These are phyloP conservation scores for Talaromyces sp. DNA, from an alignment of 2,329 filamentous ascomycete genomes.

Conservation along the genomic window DNA sequence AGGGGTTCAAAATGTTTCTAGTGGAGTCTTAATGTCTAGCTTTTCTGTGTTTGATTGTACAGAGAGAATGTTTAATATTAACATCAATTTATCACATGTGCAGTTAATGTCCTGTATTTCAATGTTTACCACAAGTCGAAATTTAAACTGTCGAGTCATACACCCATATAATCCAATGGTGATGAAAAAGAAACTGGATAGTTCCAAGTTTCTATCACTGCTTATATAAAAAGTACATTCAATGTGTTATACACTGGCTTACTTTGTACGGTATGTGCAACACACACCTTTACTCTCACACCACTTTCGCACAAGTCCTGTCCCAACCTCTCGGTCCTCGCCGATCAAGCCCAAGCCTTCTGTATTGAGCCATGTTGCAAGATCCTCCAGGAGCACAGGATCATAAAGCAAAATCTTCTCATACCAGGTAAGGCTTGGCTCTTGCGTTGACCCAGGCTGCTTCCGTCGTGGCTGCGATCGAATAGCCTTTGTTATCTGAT, in stretches of 20 bases:
- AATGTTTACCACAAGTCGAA: not conserved
- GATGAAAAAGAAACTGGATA: not conserved
- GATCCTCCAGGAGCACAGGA: constrained; percentile 79
- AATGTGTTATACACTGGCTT: not conserved
- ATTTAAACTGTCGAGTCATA: not conserved
- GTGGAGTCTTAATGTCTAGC: not conserved
- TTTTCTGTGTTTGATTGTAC: not conserved
- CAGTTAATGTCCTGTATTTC: no score
- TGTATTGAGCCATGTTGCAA: constrained; percentile 75
- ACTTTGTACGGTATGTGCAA: constrained; percentile 42
- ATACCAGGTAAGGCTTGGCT: constrained; percentile 61
- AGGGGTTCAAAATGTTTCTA: no score
- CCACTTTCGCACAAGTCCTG: constrained; percentile 74
- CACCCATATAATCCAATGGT: not conserved
- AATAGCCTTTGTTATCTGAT: constrained; percentile 45
- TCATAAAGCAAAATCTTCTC: constrained; percentile 95
- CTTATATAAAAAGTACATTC: not conserved
- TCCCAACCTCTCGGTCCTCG: constrained; percentile 60
- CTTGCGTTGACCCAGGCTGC: constrained; percentile 22
- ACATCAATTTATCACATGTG: no score
- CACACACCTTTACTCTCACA: constrained; percentile 83
- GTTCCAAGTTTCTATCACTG: not conserved
- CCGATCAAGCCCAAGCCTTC: constrained; percentile 59
- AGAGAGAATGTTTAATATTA: not conserved
- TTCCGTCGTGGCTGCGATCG: constrained; percentile 32